Base-by-base conservation (phyloP, 352 stramenopile genomes). In the Pythium periplocum region DNA sequence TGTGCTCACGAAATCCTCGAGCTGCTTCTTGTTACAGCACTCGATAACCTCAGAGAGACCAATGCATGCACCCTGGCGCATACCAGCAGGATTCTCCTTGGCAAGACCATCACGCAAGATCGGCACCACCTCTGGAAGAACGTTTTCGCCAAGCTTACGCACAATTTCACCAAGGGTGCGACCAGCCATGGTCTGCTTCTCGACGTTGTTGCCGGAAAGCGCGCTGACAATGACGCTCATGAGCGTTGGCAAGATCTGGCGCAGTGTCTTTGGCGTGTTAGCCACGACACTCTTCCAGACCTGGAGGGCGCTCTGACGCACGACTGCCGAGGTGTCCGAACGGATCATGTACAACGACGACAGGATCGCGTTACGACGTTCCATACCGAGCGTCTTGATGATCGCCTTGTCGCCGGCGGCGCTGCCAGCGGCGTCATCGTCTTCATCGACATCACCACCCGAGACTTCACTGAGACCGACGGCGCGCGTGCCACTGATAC, bases 201-300 rank as follows among this genome's bases (percentile, higher is more conserved):
- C 91, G 32, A 87, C 65, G 61, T 91, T 86, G 53, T 88, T 69
- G 51, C 87, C 87, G 10, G 94, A 97, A 39, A 99, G 82, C 47
- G 96, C 88, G n/a, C 77, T 80, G 37, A 99, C 96, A 57, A 99
- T 98, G 38, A 96, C 82, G 41, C 83, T 78, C 62, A 99, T 98
- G 42, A 99, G 79, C 51, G 95, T 86, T 41, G 93, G 90, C 51
- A 99, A 78, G 69, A 99, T 99, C 69, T 99, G 96, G 61, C 94
- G 87, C 55, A 99, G 71, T 4, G 96, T 98, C 71, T 93, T 93
- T 4, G 96, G 96, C 31, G 97, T 99, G 76, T 98, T 99, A 42
- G 78, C 71, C 4, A 99, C 97, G 32, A 99, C 91, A 57, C 95
- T 99, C 86, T 99, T 99, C 97, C 97, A 99, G 17, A 96, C 84